Evolutionary conservation across 495 filamentous ascomycete genomes (phyloP).

Genomic region (Bathelium albidoporum): DNA sequence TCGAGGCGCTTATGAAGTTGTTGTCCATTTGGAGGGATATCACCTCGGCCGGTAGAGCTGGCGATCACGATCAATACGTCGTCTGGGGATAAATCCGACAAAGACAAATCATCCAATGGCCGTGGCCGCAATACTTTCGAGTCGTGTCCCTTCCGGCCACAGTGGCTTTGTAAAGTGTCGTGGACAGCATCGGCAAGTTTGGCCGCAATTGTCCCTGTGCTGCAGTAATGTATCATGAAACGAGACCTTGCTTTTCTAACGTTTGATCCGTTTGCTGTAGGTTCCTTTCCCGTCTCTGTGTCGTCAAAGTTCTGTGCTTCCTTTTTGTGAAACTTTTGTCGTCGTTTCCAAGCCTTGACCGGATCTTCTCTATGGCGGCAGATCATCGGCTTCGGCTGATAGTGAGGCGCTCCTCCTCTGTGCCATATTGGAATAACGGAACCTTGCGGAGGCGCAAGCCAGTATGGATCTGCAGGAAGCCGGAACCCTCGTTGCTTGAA

Average conservation of each 20-base stretch:
- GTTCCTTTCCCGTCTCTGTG: no score
- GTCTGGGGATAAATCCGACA: slow-evolving; percentile 10
- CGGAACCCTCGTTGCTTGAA: slow-evolving; percentile 18
- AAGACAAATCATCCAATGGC: background rate
- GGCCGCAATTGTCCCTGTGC: slow-evolving; percentile 19
- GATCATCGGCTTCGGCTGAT: slow-evolving; percentile 28
- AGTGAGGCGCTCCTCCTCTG: slow-evolving; percentile 23
- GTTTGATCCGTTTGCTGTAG: background rate
- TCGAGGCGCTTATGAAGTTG: background rate
- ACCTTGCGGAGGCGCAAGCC: slow-evolving; percentile 25
- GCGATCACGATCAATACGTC: slow-evolving; percentile 16
- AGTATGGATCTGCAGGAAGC: slow-evolving; percentile 26
- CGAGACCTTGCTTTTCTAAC: background rate
- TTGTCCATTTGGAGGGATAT: slow-evolving; percentile 19
- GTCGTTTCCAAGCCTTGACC: slow-evolving; percentile 20
- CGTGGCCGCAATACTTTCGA: slow-evolving; percentile 3
- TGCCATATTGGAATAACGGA: slow-evolving; percentile 29
- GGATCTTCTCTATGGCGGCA: slow-evolving; percentile 21
- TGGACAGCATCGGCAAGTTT: slow-evolving; percentile 21
- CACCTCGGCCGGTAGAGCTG: slow-evolving; percentile 22
- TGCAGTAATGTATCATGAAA: slow-evolving; percentile 19
- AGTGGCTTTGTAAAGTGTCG: background rate
- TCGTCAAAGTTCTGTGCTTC: background rate
- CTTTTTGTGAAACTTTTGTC: slow-evolving; percentile 8
- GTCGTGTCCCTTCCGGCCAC: background rate